These are phyloP conservation scores for Mycosphaerelloides madeirae DNA, from an alignment of 2,329 filamentous ascomycete genomes.

Conservation along the genomic window DNA sequence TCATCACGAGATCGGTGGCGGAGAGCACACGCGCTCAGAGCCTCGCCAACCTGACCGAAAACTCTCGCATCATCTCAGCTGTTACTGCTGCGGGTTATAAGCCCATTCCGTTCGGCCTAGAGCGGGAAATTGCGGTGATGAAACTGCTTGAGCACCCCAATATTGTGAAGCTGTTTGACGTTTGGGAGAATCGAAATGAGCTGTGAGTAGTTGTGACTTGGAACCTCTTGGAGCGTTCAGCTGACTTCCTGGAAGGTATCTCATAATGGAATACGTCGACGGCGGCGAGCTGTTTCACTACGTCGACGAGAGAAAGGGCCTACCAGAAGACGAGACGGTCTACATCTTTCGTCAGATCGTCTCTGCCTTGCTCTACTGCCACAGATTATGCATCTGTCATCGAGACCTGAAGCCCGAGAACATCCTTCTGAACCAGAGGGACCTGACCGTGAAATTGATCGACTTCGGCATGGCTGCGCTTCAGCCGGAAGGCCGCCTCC, in stretches of 20 bases:
- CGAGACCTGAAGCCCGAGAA: slow-evolving; percentile 97
- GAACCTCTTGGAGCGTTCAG: slow-evolving; percentile 19
- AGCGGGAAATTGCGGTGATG: slow-evolving; percentile 93
- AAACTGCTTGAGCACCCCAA: slow-evolving; percentile 94
- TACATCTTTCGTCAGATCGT: slow-evolving; percentile 91
- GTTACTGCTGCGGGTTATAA: slow-evolving; percentile 25
- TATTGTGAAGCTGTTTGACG: slow-evolving; percentile 89
- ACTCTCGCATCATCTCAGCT: slow-evolving; percentile 48
- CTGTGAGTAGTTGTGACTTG: slow-evolving; percentile 58
- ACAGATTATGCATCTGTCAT: slow-evolving; percentile 91
- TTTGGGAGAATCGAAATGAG: slow-evolving; percentile 95
- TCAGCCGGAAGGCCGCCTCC: slow-evolving; percentile 70
- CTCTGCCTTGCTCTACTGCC: slow-evolving; percentile 85
- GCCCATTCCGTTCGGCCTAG: slow-evolving; percentile 69
- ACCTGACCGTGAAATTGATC: slow-evolving; percentile 79
- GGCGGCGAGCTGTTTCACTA: slow-evolving; percentile 82
- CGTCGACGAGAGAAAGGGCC: slow-evolving; percentile 67
- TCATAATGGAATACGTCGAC: slow-evolving; percentile 89
- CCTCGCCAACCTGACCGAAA: slow-evolving; percentile 74
- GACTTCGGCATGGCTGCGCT: slow-evolving; percentile 98
- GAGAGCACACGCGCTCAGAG: slow-evolving; percentile 80
- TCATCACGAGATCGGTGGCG: slow-evolving; percentile 75
- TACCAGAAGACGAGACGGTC: slow-evolving; percentile 75
- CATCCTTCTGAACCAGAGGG: slow-evolving; percentile 71
- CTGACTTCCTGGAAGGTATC: slow-evolving; percentile 57